Evolutionary conservation across 345 rosid genomes (phyloP), one percentile per base, ranked within the genome.

Genomic region (Brassica rapa): DNA sequence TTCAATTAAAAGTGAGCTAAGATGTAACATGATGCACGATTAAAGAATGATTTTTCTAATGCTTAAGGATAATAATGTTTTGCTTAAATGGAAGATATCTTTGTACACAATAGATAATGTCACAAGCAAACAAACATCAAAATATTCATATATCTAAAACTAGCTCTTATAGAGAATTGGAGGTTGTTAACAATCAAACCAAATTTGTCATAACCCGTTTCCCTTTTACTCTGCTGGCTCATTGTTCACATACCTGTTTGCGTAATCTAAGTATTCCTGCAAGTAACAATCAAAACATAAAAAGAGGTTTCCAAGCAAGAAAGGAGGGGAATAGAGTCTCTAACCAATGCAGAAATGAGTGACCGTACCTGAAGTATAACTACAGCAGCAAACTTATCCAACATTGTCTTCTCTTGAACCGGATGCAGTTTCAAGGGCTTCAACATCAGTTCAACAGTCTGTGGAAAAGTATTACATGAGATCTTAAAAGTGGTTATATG

Each of bases 331-430:
- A 62, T 0, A 61, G 1, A 69, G 35, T 73, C 66, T 71, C 37
- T 67, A 39, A 21, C 11, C 21, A 33, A 67, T 5, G 29, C 70
- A 68, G 51, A 15, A 33, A 65, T 6, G 55, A 75, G 71, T 49
- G 73, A 19, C 70, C 1, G 39, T 80, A 95, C 99, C 95, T 92
- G 97, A 75, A 95, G 95, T 82, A 95, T 95, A 69, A 82, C 89
- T 35, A 89, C 93, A 12, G 99, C 98, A 30, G 99, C 98, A 63
- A 89, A 87, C 85, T 95, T 93, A 73, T 95, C 97, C 56, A 35
- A 9, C 68, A 91, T 83, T 57, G 93, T 87, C 85, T 95, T 93
- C 6, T 85, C 64, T 55, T 80, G 75, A 73, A 80, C 82, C 33
- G 87, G 94, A 77, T 86, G 91, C 77, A 89, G 71, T 39, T 80